These are phyloP conservation scores for Dactylis glomerata DNA, from an alignment of 176 grass and related monocot genomes.

Conservation along the genomic window DNA sequence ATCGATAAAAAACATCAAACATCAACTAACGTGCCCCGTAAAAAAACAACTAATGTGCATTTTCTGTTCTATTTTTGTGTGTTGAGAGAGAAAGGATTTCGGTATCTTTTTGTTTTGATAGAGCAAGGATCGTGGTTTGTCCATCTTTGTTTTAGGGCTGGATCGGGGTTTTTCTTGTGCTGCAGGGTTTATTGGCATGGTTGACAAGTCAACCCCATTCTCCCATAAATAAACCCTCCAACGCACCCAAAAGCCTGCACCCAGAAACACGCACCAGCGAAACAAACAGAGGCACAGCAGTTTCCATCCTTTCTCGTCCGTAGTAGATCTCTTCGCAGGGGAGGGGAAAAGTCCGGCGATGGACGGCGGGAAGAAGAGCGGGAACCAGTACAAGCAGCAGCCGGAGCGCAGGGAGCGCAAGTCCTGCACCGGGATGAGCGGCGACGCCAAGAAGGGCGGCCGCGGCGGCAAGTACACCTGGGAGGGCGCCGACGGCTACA, in stretches of 20 bases:
- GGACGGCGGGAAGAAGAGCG: conserved; percentile 61
- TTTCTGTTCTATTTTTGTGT: background rate
- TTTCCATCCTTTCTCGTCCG: background rate
- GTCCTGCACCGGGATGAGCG: conserved; percentile 72
- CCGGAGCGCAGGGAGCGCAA: conserved; percentile 70
- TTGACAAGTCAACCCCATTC: background rate
- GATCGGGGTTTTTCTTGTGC: background rate
- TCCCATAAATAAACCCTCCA: background rate
- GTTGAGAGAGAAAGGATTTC: background rate
- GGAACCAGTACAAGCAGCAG: conserved; percentile 15
- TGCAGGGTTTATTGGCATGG: background rate
- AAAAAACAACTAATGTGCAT: no score
- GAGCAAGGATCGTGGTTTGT: no score
- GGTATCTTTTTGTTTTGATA: background rate
- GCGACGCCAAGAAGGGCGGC: conserved; percentile 85
- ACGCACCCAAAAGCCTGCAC: background rate
- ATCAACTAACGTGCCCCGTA: no score
- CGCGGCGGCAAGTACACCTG: conserved; percentile 97
- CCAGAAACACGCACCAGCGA: conserved; percentile 7
- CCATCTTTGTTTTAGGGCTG: no score
- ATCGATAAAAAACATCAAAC: no score
- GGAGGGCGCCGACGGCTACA: conserved; percentile 56
- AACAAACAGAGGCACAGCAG: background rate
- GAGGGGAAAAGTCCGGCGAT: conserved; percentile 19
- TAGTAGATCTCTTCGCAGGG: background rate